phyloP scores from a whole-genome alignment of 1,139 yeast genomes.

The Blastobotrys elegans region DNA sequence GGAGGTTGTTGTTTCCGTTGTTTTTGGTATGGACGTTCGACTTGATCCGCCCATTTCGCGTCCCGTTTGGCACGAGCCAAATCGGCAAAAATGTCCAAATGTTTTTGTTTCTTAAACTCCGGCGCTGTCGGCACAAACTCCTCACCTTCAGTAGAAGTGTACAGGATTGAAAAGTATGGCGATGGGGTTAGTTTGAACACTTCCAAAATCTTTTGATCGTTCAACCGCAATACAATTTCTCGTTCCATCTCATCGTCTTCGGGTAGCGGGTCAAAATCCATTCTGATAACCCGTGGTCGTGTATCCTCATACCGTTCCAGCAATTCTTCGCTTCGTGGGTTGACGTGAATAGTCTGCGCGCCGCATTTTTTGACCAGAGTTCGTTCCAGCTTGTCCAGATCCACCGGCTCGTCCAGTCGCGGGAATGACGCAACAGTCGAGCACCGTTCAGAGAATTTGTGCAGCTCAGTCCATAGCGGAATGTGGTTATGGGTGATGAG shows the following conservation, averaged over 20 bases:
- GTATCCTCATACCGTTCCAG: slow-evolving; percentile 50
- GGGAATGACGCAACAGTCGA: slow-evolving; percentile 65
- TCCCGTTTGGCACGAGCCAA: slow-evolving; percentile 26
- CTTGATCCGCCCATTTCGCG: slow-evolving; percentile 18
- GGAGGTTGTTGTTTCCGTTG: slow-evolving; percentile 16
- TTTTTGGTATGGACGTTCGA: slow-evolving; percentile 22
- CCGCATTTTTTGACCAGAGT: slow-evolving; percentile 45
- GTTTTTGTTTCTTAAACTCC: slow-evolving; percentile 14
- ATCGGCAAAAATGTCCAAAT: slow-evolving; percentile 27
- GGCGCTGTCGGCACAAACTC: slow-evolving; percentile 17
- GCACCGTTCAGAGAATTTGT: slow-evolving; percentile 51
- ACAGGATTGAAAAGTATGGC: slow-evolving; percentile 30
- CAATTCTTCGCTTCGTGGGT: slow-evolving; percentile 39
- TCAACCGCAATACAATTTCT: slow-evolving; percentile 33
- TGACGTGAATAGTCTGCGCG: slow-evolving; percentile 39
- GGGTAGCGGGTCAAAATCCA: slow-evolving; percentile 51
- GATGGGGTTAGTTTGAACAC: slow-evolving; percentile 27
- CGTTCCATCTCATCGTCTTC: slow-evolving; percentile 29
- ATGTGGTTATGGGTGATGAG: slow-evolving; percentile 29
- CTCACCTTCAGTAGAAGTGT: slow-evolving; percentile 26
- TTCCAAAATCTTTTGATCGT: slow-evolving; percentile 46
- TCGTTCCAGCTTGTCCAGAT: slow-evolving; percentile 44
- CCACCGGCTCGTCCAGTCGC: slow-evolving; percentile 43
- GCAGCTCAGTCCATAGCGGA: slow-evolving; percentile 48
- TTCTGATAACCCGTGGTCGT: slow-evolving; percentile 52